Conservation (phyloP, 495 filamentous ascomycete genomes). For the Thozetella sp. region DNA sequence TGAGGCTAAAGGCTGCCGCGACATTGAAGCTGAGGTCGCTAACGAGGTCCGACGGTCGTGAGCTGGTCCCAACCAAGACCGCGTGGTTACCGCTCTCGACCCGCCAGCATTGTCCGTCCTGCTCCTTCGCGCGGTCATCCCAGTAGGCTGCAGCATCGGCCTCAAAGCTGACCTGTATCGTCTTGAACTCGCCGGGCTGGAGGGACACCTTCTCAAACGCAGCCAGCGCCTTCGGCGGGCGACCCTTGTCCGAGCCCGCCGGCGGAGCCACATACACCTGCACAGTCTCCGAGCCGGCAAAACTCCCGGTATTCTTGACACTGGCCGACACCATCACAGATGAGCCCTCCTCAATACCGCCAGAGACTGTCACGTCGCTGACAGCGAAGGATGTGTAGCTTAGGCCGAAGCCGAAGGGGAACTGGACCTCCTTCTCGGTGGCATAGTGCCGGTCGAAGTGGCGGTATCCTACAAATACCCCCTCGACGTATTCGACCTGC, state of each 20-base stretch:
- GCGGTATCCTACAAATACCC: constrained; percentile 64
- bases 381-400: constrained; percentile 66
- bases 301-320: constrained; percentile 51
- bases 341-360: constrained; percentile 11
- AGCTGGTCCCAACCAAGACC: not conserved
- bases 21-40: not conserved
- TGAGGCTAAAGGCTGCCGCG: not conserved
- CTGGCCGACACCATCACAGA: constrained; percentile 34
- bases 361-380: constrained; percentile 45
- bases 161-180: constrained; percentile 56
- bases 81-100: not conserved
- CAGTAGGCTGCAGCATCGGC: constrained; percentile 64
- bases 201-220: constrained; percentile 69
- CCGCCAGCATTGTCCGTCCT: not conserved
- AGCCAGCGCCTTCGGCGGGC: constrained; percentile 67
- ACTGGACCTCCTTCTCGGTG: constrained; percentile 42
- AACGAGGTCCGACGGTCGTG: not conserved
- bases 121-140: constrained; percentile 49
- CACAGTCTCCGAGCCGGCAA: constrained; percentile 67
- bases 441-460: constrained; percentile 51
- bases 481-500: constrained; percentile 59
- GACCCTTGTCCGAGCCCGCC: constrained; percentile 45
- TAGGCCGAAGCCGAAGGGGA: constrained; percentile 63
- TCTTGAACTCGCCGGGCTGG: constrained; percentile 59
- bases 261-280: constrained; percentile 54